Evolutionary conservation across 2,329 filamentous ascomycete species (phyloP).

Genomic region (Cladobotryum mycophilum): DNA sequence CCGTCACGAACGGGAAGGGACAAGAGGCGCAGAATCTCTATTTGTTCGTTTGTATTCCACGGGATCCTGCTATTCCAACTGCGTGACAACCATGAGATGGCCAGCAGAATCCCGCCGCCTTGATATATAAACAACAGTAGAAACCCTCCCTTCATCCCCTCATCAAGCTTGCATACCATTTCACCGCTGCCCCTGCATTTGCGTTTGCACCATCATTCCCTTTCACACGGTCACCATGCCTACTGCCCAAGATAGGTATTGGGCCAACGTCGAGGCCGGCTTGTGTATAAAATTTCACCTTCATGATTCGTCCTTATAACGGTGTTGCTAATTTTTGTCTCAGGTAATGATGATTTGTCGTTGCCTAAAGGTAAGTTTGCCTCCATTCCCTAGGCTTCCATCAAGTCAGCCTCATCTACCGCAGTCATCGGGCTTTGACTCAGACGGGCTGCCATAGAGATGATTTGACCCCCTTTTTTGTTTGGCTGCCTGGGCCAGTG

Average conservation of each 20-base stretch:
- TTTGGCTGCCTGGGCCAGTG: background rate
- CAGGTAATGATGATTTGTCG: constrained; percentile 58
- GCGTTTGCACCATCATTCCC: background rate
- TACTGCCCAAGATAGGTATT: constrained; percentile 22
- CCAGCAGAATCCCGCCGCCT: background rate
- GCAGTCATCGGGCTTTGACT: too few relatives aligned
- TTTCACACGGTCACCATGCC: constrained; percentile 13
- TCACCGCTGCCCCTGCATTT: background rate
- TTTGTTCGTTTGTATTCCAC: background rate
- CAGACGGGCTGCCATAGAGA: background rate
- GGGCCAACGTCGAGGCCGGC: constrained; percentile 20
- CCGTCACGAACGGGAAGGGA: background rate
- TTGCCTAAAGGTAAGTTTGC: constrained; percentile 53
- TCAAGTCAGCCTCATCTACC: too few relatives aligned
- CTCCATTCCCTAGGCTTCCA: background rate
- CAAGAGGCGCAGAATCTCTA: background rate
- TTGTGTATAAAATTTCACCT: constrained; percentile 14
- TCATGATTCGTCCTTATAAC: background rate
- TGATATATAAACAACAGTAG: background rate
- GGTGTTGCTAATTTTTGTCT: constrained; percentile 24
- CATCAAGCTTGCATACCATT: background rate
- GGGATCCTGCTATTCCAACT: background rate
- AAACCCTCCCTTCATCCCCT: too few relatives aligned
- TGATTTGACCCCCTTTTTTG: background rate
- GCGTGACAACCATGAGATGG: background rate